These are phyloP conservation scores for Adansonia digitata DNA, from an alignment of 345 rosid genomes.

Conservation along the genomic window DNA sequence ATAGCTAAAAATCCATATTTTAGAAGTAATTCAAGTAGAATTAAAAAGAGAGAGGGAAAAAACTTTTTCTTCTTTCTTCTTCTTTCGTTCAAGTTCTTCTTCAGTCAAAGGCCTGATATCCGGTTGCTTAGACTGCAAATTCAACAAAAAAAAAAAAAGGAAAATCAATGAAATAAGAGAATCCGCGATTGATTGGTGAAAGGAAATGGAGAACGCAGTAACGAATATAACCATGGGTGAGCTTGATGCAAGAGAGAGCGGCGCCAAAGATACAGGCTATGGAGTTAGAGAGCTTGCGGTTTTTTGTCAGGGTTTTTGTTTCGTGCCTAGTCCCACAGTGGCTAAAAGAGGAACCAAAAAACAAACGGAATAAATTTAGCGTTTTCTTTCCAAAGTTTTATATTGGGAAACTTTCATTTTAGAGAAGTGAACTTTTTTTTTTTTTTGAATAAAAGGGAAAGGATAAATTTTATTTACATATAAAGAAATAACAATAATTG, in stretches of 20 bases:
- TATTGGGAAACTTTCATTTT: too few relatives aligned
- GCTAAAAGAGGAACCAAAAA: too few relatives aligned
- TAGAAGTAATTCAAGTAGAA: neutral
- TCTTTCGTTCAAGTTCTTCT: constrained; percentile 80
- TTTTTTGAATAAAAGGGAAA: too few relatives aligned
- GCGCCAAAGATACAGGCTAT: neutral
- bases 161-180: neutral
- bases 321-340: too few relatives aligned
- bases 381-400: too few relatives aligned
- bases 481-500: too few relatives aligned
- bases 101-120: constrained; percentile 51
- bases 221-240: neutral
- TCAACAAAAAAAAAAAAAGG: neutral
- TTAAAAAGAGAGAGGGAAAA: neutral
- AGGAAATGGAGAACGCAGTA: neutral
- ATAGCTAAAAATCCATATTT: neutral
- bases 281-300: too few relatives aligned
- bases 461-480: too few relatives aligned
- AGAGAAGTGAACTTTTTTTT: too few relatives aligned
- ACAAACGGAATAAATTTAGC: too few relatives aligned
- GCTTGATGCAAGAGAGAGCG: neutral
- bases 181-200: neutral
- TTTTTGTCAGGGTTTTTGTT: too few relatives aligned
- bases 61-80: constrained; percentile 92
- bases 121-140: constrained; percentile 37